phyloP scores from a whole-genome alignment of 768 basidiomycete species.

The Tulasnella sp. region DNA sequence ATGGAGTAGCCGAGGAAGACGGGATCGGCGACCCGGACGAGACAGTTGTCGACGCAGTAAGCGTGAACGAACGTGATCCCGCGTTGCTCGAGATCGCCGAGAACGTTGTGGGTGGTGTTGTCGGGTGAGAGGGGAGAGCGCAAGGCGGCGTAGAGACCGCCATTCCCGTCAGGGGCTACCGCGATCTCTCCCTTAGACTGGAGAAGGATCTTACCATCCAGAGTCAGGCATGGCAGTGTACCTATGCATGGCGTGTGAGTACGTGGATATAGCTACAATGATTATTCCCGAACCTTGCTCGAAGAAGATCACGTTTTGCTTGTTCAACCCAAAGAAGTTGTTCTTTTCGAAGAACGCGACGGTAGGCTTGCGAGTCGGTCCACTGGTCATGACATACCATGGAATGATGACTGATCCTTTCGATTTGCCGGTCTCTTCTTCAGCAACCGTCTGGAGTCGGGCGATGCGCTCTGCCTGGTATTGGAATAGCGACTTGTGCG shows the following conservation, averaged over 20 bases:
- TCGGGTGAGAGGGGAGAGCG: conserved; percentile 57
- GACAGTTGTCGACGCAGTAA: conserved; percentile 98
- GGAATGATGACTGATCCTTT: conserved; percentile 63
- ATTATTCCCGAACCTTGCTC: conserved; percentile 63
- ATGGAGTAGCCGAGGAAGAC: conserved; percentile 95
- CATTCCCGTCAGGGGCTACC: conserved; percentile 97
- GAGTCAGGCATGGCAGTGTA: conserved; percentile 85
- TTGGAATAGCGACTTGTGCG: conserved; percentile 89
- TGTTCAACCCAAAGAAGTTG: conserved; percentile 67
- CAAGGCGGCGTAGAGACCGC: conserved; percentile 91
- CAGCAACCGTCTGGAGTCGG: conserved; percentile 68
- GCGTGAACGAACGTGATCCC: conserved; percentile 82
- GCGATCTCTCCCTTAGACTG: conserved; percentile 67
- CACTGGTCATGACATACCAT: conserved; percentile 99
- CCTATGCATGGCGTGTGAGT: conserved; percentile 39
- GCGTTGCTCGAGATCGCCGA: conserved; percentile 67
- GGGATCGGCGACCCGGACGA: conserved; percentile 94
- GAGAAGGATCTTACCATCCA: conserved; percentile 88
- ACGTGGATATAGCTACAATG: neutral
- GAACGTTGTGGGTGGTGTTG: conserved; percentile 56
- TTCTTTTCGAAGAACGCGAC: conserved; percentile 72
- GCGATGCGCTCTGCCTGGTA: conserved; percentile 95
- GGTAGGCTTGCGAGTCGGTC: conserved; percentile 82
- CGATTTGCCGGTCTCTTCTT: conserved; percentile 27
- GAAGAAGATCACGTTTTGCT: conserved; percentile 80